Percentiles rank a stretch among this genome's conserved stretches.
phyloP scores from a whole-genome alignment of 164 flowering plant species.

The Santalum album region DNA sequence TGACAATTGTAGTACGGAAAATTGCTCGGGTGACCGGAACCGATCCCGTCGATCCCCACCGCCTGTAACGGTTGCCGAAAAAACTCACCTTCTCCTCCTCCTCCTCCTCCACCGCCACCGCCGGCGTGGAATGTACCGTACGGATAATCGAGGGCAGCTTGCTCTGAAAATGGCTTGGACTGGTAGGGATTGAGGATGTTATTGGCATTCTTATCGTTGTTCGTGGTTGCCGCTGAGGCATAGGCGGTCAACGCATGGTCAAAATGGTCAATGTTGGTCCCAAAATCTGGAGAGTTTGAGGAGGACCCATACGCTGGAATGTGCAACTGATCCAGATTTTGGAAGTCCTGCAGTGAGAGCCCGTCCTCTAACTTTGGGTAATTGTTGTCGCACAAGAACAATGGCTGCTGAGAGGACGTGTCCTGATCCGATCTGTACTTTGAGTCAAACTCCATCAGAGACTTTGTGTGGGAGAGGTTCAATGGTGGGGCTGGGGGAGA shows the following conservation, averaged over 20 bases:
- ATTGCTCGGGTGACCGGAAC: constrained; percentile 2
- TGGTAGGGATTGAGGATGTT: constrained; percentile 19
- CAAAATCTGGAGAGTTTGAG: constrained; percentile 13
- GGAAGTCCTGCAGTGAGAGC: constrained; percentile 25
- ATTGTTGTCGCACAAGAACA: constrained; percentile 15
- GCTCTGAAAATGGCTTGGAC: constrained; percentile 23
- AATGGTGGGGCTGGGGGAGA: too few relatives aligned
- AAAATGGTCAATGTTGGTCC: constrained; percentile 15
- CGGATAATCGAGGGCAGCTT: too few relatives aligned
- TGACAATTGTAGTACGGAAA: constrained; percentile 8
- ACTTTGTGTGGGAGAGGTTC: too few relatives aligned
- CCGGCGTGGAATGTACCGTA: too few relatives aligned
- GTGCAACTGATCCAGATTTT: constrained; percentile 27
- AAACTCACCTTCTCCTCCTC: constrained; percentile 7
- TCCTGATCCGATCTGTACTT: constrained; percentile 8
- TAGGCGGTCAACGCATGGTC: constrained; percentile 14
- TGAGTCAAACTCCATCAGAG: constrained; percentile 24
- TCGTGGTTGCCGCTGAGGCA: constrained; percentile 1
- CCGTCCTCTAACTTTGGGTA: constrained; percentile 18
- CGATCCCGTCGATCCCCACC: constrained; percentile 7
- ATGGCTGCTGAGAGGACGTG: constrained; percentile 2
- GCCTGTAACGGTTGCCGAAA: constrained; percentile 6
- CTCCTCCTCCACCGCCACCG: constrained; percentile 11
- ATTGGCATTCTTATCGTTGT: background rate
- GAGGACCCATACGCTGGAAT: constrained; percentile 18